Evolutionary conservation across 176 grass and related monocot genomes (phyloP).

Genomic region (Chrysopogon serrulatus): DNA sequence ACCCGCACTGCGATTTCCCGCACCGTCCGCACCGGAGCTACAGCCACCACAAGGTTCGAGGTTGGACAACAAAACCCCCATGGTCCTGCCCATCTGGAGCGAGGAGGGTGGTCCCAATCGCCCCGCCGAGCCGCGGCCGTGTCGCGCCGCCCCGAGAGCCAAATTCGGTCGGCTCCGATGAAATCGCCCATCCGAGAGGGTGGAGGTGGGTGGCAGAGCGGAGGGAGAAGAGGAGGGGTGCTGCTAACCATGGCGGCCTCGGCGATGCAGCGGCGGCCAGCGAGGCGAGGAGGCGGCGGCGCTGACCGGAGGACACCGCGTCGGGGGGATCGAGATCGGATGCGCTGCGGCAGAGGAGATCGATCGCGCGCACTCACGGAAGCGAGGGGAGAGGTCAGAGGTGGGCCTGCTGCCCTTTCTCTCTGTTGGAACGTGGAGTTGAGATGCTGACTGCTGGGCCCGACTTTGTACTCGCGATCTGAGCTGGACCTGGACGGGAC

Average conservation of each 20-base stretch:
- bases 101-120: background rate
- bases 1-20: background rate
- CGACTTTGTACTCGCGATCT: background rate
- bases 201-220: background rate
- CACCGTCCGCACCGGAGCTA: background rate
- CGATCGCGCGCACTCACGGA: background rate
- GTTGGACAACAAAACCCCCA: background rate
- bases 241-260: background rate
- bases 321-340: slow-evolving; percentile 21
- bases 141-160: background rate
- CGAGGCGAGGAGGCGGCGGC: slow-evolving; percentile 2
- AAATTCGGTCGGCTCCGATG: background rate
- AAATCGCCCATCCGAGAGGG: background rate
- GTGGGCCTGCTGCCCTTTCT: background rate
- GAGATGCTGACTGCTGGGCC: background rate
- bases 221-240: background rate
- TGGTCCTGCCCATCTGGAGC: background rate
- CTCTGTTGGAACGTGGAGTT: background rate
- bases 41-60: background rate
- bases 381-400: background rate
- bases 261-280: background rate
- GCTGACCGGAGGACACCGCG: slow-evolving; percentile 3
- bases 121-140: no score
- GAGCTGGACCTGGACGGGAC: background rate
- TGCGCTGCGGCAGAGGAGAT: background rate